phyloP scores from a whole-genome alignment of 2,329 filamentous ascomycete genomes.

The Cadophora malorum region DNA sequence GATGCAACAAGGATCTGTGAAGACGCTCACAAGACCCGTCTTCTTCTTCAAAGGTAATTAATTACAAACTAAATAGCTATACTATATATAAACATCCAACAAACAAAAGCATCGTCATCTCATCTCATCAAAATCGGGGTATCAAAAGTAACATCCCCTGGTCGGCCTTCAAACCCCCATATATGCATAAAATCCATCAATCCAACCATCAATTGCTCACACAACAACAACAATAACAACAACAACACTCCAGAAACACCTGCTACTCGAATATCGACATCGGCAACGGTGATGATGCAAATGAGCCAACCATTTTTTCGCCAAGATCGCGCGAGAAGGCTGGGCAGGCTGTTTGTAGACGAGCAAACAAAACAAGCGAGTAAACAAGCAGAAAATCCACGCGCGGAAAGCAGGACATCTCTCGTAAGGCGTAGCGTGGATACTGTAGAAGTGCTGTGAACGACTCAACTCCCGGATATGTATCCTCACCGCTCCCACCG shows the following conservation, averaged over 20 bases:
- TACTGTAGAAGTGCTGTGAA: background rate
- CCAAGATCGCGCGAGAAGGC: background rate
- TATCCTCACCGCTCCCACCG: background rate
- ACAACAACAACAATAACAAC: constrained; percentile 4
- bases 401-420: constrained; percentile 5
- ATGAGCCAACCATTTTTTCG: background rate
- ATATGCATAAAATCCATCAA: constrained; percentile 2
- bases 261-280: background rate
- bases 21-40: too few relatives aligned
- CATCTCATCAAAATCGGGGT: constrained; percentile 14
- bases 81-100: background rate
- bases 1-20: too few relatives aligned
- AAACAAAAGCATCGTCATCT: constrained; percentile 1
- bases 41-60: constrained; percentile 5
- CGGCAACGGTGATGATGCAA: background rate
- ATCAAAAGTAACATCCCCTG: constrained; percentile 3
- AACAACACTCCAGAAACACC: constrained; percentile 11
- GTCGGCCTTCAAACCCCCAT: constrained; percentile 10
- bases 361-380: background rate
- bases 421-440: background rate
- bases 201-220: background rate
- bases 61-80: constrained; percentile 8
- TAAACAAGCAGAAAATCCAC: background rate
- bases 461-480: background rate
- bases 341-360: background rate